Evolutionary conservation across 1,284 basidiomycete genomes (phyloP), one percentile per base, ranked within the genome.

Genomic region (Lentinus polychrous): DNA sequence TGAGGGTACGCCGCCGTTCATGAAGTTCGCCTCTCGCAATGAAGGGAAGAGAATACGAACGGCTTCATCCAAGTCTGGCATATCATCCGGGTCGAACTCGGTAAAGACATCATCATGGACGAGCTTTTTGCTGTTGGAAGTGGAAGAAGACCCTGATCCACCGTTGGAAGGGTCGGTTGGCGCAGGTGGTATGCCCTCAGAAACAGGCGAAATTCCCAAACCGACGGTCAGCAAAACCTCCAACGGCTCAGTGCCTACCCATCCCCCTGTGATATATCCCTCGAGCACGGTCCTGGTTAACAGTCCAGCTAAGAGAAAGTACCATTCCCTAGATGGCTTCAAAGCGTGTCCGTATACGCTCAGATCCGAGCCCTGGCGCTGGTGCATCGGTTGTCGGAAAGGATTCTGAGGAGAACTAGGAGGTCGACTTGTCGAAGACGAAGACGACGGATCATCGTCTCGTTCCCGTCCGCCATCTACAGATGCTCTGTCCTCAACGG

Each of bases 271-370:
- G 39, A 91, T 69, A 60, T 91, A 92, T 0, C 89, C 90, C 59
- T 92, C 88, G 45, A 92, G 66, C 22, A 81, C 84, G 0, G 87
- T 86, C 20, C 88, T 78, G 2, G 87, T 89, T 20, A 91, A 69
- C 20, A 92, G 66, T 1, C 85, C 82, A 0, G 78, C 79, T 8
- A 91, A 71, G 7, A 92, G 72, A 62, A 83, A 74, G 64, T 90
- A 92, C 90, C 90, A 92, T 52, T 82, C 79, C 27, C 76, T 67
- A 27, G 86, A 83, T 1, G 87, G 87, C 1, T 74, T 71, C 34
- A 86, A 63, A 14, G 52, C 50, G 41, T 52, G 53, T 1, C 80
- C 79, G 41, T 70, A 63, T 3, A 70, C 70, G 31, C 57, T 56
- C 1, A 58, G 52, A 5, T 55, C 56, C 5, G 48, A 43, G 4